Percentiles rank a stretch among this genome's conserved stretches.
Conservation (phyloP, 768 basidiomycete species). For the Tricholoma matsutake region DNA sequence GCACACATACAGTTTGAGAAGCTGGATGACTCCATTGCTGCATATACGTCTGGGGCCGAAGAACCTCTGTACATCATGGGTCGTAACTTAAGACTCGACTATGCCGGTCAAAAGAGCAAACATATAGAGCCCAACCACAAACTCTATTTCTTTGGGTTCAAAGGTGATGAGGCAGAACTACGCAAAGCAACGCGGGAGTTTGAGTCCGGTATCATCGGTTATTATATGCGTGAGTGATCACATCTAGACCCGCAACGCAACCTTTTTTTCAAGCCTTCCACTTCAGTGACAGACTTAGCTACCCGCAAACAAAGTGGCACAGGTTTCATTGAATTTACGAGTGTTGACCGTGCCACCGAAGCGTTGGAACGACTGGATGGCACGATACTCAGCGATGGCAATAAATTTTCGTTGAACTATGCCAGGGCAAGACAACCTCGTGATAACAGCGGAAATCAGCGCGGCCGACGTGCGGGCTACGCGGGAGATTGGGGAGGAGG, state of each 20-base stretch:
- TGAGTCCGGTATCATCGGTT: conserved; percentile 24
- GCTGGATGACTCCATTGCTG: conserved; percentile 34
- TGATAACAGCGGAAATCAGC: background rate
- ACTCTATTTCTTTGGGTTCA: conserved; percentile 31
- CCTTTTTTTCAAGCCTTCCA: background rate
- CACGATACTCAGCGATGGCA: conserved; percentile 30
- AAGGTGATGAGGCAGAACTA: conserved; percentile 21
- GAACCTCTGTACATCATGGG: conserved; percentile 50
- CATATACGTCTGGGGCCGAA: conserved; percentile 31
- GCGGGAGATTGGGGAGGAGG: conserved; percentile 4
- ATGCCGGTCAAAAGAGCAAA: conserved; percentile 20
- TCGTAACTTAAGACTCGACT: conserved; percentile 43
- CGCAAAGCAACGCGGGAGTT: conserved; percentile 23
- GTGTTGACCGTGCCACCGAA: conserved; percentile 42
- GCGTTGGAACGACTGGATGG: conserved; percentile 45
- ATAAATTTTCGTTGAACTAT: conserved; percentile 37
- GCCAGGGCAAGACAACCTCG: conserved; percentile 26
- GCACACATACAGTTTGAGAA: conserved; percentile 43
- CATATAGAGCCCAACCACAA: conserved; percentile 21
- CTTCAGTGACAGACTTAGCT: conserved; percentile 31
- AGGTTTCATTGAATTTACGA: conserved; percentile 55
- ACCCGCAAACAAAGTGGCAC: conserved; percentile 27
- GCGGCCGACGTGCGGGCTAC: conserved; percentile 4
- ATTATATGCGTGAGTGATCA: conserved; percentile 30
- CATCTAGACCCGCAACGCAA: background rate